Percentiles rank a stretch among this genome's conserved stretches.
phyloP scores from a whole-genome alignment of 306 rosid genomes.

The Astragalus membranaceus region DNA sequence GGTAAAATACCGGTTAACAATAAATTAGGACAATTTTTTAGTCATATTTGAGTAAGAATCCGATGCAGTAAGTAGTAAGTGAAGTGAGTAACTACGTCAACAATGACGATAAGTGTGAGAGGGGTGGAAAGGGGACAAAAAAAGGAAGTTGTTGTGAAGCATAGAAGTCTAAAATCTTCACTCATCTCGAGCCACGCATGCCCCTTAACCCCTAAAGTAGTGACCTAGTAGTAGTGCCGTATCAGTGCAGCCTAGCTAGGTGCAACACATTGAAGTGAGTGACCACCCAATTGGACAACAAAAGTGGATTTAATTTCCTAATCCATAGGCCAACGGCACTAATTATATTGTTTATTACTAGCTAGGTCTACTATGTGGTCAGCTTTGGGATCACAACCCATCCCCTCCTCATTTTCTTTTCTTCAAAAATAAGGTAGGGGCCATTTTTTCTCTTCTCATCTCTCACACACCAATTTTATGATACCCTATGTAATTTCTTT shows the following conservation, averaged over 20 bases:
- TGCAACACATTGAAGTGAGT: constrained; percentile 20
- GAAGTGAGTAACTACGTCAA: constrained; percentile 24
- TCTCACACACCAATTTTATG: constrained; percentile 4
- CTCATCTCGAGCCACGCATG: constrained; percentile 87
- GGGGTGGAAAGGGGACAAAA: neutral
- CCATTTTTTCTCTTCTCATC: neutral
- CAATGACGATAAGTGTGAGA: constrained; percentile 38
- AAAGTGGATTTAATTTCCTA: constrained; percentile 36
- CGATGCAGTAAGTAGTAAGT: no score
- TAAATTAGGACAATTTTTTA: no score
- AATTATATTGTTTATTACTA: constrained; percentile 41
- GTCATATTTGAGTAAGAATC: no score
- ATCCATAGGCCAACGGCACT: constrained; percentile 47
- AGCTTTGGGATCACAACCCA: constrained; percentile 68
- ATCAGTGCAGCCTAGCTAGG: constrained; percentile 39
- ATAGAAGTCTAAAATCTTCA: constrained; percentile 23
- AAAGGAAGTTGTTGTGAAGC: neutral
- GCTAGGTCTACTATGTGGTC: constrained; percentile 52
- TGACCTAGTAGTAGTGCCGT: constrained; percentile 18
- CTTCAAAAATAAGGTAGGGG: neutral
- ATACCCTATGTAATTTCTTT: constrained; percentile 16
- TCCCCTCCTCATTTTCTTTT: neutral
- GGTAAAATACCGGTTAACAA: no score
- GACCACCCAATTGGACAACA: constrained; percentile 58
- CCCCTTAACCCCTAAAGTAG: constrained; percentile 21